Base-by-base conservation (phyloP, 2,329 filamentous ascomycete species). In the Huntiella bhutanensis region DNA sequence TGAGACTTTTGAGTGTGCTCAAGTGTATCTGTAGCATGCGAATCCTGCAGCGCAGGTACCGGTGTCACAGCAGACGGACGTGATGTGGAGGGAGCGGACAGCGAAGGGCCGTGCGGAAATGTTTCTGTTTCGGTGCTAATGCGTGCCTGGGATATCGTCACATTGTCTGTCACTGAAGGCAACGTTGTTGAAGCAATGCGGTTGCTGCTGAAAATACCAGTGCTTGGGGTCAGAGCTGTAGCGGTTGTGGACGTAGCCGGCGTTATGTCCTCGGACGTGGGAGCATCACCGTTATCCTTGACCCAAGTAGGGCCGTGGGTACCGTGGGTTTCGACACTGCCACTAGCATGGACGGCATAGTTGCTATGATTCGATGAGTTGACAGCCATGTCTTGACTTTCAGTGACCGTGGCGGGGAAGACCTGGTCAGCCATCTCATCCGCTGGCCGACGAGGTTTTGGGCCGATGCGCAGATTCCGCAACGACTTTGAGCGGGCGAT, bases 401-500 rank as follows among this genome's bases (percentile, higher is more conserved):
- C 22, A 28, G 22, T 10, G 8, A 4, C 22, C 7, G 22, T 28
- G 8, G 3, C 22, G 22, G 22, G 22, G 22, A 28, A 10, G 22
- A 28, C 22, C 22, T 28, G 22, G 22, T 28, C 7, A 28, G 2
- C 2, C 22, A 28, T 28, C 22, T 28, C 22, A 28, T 28, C 22
- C 46, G 19, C 39, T 48, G 12, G 22, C 33, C 15, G 17, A 2
- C n/a, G 33, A 38, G 16, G 17, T n/a, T 28, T 28, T 15, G 32
- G 2, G 5, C 39, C 48, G 16, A 47, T 28, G n/a, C 48, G 48
- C 13, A 49, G 36, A 36, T 46, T 49, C 13, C 44, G 40, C 32
- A 49, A 19, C 10, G 48, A 49, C 44, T 39, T 49, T 15, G 48
- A 46, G 10, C 48, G 39, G n/a, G 40, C 17, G 19, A 49, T 41